Conservation (phyloP, 2,329 filamentous ascomycete genomes). For the Teratosphaeria gauchensis region DNA sequence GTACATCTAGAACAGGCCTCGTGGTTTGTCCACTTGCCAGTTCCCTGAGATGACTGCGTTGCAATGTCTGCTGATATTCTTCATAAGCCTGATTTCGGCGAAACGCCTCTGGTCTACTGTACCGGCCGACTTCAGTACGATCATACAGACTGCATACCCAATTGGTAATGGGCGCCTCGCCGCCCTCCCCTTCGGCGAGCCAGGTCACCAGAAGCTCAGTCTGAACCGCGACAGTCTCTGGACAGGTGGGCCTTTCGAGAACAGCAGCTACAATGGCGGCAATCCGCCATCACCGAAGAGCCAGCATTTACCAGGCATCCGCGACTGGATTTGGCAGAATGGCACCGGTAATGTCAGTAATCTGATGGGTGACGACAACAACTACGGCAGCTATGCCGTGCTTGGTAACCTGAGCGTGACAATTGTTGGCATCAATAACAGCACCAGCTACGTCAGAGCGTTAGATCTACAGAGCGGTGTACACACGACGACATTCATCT, state of each 20-base stretch:
- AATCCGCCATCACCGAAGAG: conserved; percentile 31
- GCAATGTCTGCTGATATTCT: neutral
- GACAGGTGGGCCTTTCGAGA: conserved; percentile 43
- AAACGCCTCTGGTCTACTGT: conserved; percentile 7
- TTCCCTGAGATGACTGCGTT: neutral
- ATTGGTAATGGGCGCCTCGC: conserved; percentile 40
- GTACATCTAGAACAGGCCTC: too few relatives aligned
- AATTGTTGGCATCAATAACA: conserved; percentile 24
- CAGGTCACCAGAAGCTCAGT: conserved; percentile 34
- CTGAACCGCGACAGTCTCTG: conserved; percentile 43
- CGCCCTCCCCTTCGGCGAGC: conserved; percentile 36
- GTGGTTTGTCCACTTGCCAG: neutral
- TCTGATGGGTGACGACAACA: conserved; percentile 30
- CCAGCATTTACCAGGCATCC: conserved; percentile 32
- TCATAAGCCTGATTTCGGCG: neutral
- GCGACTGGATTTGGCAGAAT: conserved; percentile 40
- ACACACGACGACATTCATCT: conserved; percentile 22
- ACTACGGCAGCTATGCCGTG: conserved; percentile 40
- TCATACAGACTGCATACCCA: conserved; percentile 27
- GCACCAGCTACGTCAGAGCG: conserved; percentile 30
- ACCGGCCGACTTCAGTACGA: conserved; percentile 5
- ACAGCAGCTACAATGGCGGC: conserved; percentile 36
- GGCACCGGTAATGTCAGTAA: conserved; percentile 37
- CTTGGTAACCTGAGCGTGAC: conserved; percentile 38
- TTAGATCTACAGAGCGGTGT: conserved; percentile 39